A percentile compares a stretch with the other conserved stretches of the same genome.
Evolutionary conservation across 805 yeast species (phyloP).

Genomic region (Maudiozyma saulgeensis): DNA sequence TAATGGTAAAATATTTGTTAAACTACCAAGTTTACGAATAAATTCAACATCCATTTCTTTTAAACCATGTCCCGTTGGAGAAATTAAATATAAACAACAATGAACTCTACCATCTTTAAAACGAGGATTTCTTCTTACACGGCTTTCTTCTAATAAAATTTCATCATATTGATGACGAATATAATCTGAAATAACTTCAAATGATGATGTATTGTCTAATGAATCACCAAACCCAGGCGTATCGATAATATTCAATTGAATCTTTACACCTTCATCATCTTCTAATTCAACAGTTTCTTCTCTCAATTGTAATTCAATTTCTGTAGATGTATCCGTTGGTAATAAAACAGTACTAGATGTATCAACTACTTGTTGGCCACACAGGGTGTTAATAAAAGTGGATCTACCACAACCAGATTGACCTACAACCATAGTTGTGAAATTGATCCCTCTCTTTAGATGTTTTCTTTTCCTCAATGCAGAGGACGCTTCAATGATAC

Average conservation of each 20-base stretch:
- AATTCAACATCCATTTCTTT: conserved; percentile 69
- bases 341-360: conserved; percentile 49
- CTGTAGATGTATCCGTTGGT: conserved; percentile 43
- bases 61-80: conserved; percentile 78
- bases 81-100: conserved; percentile 63
- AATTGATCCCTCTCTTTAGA: conserved; percentile 73
- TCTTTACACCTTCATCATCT: conserved; percentile 78
- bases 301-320: conserved; percentile 51
- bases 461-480: conserved; percentile 67
- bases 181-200: conserved; percentile 65
- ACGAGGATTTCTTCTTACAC: conserved; percentile 76
- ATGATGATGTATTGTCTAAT: conserved; percentile 56
- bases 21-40: conserved; percentile 66
- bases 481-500: conserved; percentile 42
- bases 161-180: conserved; percentile 78
- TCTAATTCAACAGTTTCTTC: conserved; percentile 78
- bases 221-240: conserved; percentile 80
- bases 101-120: conserved; percentile 80
- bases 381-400: conserved; percentile 83
- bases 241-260: conserved; percentile 64
- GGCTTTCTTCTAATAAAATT: conserved; percentile 67
- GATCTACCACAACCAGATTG: conserved; percentile 83
- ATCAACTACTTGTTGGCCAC: conserved; percentile 81
- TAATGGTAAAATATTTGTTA: conserved; percentile 79
- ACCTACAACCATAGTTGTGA: conserved; percentile 81